Conservation (phyloP, 768 basidiomycete genomes). For the Lactarius indigo region DNA sequence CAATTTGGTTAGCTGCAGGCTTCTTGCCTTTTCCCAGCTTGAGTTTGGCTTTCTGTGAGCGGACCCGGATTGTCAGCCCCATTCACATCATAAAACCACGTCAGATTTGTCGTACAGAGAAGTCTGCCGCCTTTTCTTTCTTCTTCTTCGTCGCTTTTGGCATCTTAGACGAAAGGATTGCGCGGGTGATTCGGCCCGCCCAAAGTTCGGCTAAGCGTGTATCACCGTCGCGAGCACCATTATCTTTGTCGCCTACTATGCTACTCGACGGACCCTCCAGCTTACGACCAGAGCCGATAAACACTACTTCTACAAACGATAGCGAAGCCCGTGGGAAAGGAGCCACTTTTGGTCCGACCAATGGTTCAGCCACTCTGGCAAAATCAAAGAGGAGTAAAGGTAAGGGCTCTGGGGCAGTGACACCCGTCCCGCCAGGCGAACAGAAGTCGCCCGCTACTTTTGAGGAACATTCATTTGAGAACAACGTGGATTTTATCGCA, state of each 20-base stretch:
- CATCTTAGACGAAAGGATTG: slow-evolving; percentile 39
- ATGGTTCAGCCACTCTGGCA: not conserved
- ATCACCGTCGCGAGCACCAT: not conserved
- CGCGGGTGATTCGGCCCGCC: slow-evolving; percentile 8
- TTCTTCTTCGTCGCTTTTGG: slow-evolving; percentile 86
- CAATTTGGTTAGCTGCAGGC: slow-evolving; percentile 75
- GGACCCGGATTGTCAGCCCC: not conserved
- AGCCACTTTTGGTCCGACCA: slow-evolving; percentile 8
- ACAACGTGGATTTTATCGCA: slow-evolving; percentile 21
- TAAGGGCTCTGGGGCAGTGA: slow-evolving; percentile 9
- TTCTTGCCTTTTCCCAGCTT: slow-evolving; percentile 97
- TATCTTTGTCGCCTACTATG: slow-evolving; percentile 7
- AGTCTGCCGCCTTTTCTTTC: slow-evolving; percentile 86
- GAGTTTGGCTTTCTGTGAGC: slow-evolving; percentile 82
- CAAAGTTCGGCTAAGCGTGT: not conserved
- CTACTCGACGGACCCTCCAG: not conserved
- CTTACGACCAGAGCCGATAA: not conserved
- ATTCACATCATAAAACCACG: not conserved
- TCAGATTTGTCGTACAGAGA: slow-evolving; percentile 49
- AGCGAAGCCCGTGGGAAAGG: not conserved
- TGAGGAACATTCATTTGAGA: slow-evolving; percentile 13
- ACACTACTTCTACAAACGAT: not conserved
- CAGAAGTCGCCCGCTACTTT: not conserved
- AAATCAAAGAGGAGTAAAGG: slow-evolving; percentile 8
- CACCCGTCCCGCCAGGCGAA: not conserved